These are phyloP conservation scores for Trichosanthes truncata DNA, from an alignment of 306 rosid genomes.

Conservation along the genomic window DNA sequence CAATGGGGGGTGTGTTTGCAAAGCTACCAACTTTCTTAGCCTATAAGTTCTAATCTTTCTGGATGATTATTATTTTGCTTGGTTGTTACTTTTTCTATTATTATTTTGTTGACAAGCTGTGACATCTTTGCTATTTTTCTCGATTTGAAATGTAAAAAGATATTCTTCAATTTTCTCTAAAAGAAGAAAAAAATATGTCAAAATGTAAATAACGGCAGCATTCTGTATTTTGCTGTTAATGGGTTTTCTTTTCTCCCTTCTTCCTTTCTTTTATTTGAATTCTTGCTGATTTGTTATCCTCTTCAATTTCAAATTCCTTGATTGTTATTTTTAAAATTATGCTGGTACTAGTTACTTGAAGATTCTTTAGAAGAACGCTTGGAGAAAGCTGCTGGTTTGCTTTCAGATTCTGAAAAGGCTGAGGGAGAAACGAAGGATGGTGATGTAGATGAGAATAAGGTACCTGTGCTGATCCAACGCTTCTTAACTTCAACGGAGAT, in stretches of 20 bases:
- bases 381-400: conserved; percentile 66
- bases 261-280: not conserved
- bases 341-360: conserved; percentile 61
- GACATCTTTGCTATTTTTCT: not conserved
- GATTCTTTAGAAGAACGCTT: conserved; percentile 80
- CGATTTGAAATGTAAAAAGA: not conserved
- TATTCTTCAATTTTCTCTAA: not conserved
- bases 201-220: not conserved
- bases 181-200: not conserved
- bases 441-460: conserved; percentile 82
- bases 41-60: not conserved
- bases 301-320: not conserved
- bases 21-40: not conserved
- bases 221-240: not conserved
- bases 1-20: conserved; percentile 86
- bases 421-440: conserved; percentile 86
- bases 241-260: not conserved
- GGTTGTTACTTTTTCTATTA: not conserved
- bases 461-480: conserved; percentile 16
- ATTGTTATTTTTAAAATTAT: not conserved
- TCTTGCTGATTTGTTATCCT: not conserved
- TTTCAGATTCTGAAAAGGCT: conserved; percentile 78
- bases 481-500: not conserved
- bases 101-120: not conserved
- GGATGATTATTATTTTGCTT: conserved; percentile 2